Base-by-base conservation (phyloP, 2,329 filamentous ascomycete genomes). In the Penicillium sp. region DNA sequence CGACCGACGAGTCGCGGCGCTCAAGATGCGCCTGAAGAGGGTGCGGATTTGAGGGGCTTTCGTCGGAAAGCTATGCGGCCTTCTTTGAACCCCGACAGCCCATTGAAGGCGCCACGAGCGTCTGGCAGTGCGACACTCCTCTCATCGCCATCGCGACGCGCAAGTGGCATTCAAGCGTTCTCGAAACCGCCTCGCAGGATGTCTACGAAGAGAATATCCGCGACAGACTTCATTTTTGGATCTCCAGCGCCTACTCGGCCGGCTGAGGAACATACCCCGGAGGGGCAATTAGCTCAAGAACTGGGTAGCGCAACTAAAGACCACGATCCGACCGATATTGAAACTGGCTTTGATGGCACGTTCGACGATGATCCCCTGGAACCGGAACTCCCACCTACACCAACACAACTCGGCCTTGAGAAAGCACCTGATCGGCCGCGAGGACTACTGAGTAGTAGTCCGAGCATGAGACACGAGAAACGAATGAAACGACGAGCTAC, bases 321-420 rank as follows among this genome's bases (percentile, higher is more conserved):
- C 11, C 62, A 66, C 64, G 16, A 56, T 56, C 37, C 65, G 61
- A 28, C n/a, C 37, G 11, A 65, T 33, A 37, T 59, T 31, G 55
- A 54, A 16, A 46, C 51, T 14, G 59, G 64, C 18, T 48, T 62
- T 5, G 64, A 58, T 26, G 53, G 57, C 37, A 51, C 51, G 24
- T 59, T 64, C 8, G 53, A 67, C 51, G 61, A 67, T 16, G 65
- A 69, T 10, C 59, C 67, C n/a, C 78, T 79, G 14, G 85, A 89
- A 62, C 86, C 86, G 1, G 85, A 88, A 44, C 76, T 90, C 5
- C 87, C 87, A 13, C 74, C 75, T n/a, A 77, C 75, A 7, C 75
- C 75, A 24, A 74, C 74, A 14, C 70, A 77, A 54, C 52, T 77
- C 21, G 73, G 73, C 6, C 55, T 76, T 29, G 71, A 73, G 56